Evolutionary conservation across 2,329 filamentous ascomycete genomes (phyloP), one percentile per base, ranked within the genome.

Genomic region (Exophiala dermatitidis): DNA sequence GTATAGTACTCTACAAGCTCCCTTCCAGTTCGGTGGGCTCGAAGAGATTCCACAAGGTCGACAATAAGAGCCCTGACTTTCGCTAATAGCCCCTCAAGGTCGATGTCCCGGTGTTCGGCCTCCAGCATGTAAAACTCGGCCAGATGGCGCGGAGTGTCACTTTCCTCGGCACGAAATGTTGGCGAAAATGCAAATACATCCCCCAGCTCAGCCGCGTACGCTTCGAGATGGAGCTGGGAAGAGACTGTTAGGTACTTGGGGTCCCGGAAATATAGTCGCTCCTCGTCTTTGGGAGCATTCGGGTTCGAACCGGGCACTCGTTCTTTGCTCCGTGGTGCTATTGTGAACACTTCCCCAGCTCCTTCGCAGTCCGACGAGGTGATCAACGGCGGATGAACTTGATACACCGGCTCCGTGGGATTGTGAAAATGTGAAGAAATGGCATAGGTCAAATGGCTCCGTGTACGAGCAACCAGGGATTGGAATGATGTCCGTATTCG

Each of bases 51-150:
- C 5, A 52, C 48, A 9, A 62, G 40, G 32, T 57, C 31, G 40
- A 81, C 80, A 47, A 96, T 74, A 78, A 95, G 83, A 50, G 83
- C 76, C 68, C 97, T 89, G 1, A 89, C 80, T n/a, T 91, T 69
- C 52, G 84, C 76, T 79, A 95, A 93, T 62, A 98, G 76, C 29
- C 79, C 74, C 31, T 78, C 73, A 60, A 95, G 75, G 59, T 82
- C 77, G 40, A 85, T 80, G 67, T 95, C 95, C 64, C 83, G 85
- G 50, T 57, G 51, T 69, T 98, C 93, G 10, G 85, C 90, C 71
- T 98, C 93, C 2, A 98, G 80, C 93, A 98, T 97, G 72, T 97
- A 97, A 65, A 98, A 97, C 67, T 98, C 93, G 73, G 89, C 95
- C 57, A 98, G 76, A 71, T 98, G 93, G 30, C 93, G 83, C 4